Evolutionary conservation across 768 basidiomycete genomes (phyloP), one percentile per base, ranked within the genome.

Genomic region (Boletus pseudo-olivaceus): DNA sequence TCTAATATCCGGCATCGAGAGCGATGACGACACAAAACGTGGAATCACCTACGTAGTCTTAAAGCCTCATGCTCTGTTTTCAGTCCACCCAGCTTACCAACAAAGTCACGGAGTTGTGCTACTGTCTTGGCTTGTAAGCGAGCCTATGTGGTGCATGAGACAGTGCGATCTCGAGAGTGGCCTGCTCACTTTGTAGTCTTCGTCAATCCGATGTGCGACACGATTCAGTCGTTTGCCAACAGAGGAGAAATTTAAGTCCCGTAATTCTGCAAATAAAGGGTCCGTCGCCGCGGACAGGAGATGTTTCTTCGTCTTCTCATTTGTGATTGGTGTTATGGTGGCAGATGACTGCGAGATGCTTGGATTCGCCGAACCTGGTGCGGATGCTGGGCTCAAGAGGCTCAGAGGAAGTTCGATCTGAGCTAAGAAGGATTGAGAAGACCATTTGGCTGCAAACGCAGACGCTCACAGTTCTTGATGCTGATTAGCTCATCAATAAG

Each of bases 401-500:
- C 85, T 88, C 53, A 80, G 75, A 8, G 90, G 90, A n/a, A 93
- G 70, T 65, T 93, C 90, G 29, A 87, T 84, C 59, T 91, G 86
- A 19, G 88, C 90, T 92, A 55, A 34, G 15, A 56, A 37, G 45
- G 11, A 23, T 14, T 63, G 30, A 60, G 57, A 49, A 14, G 20
- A 19, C 2, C 42, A 11, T 37, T 19, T 11, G 5, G 12, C 19
- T 32, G 29, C 6, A 17, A 27, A 47, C 4, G n/a, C n/a, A 46
- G 26, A 27, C 10, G 71, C 87, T 55, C 62, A 93, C 95, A 88
- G 64, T 97, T 93, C 69, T 82, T 88, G 57, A 99, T 87, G 1
- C 92, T 90, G 44, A 97, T 77, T 34, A 93, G 73, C 69, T 99
- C 97, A 65, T 98, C 97, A 33, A 98, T 78, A 45, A 99, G 84